phyloP scores from a whole-genome alignment of 2,329 filamentous ascomycete genomes.

The Gremmenia infestans region DNA sequence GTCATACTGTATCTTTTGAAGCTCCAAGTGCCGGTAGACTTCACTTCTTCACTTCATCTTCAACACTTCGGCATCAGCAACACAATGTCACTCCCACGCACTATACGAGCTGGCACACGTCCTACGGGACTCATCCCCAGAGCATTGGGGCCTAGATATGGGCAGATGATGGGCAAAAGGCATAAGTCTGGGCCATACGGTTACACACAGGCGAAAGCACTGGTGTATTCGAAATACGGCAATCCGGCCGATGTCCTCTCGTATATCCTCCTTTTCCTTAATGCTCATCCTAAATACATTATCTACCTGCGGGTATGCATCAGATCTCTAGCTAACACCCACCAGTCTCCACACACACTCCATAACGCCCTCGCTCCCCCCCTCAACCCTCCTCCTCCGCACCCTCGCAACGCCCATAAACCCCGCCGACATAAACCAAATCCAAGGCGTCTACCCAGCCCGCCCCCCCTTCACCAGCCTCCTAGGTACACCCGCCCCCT shows the following conservation, averaged over 20 bases:
- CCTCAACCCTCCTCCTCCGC: slow-evolving; percentile 67
- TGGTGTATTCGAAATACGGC: slow-evolving; percentile 70
- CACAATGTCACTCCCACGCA: slow-evolving; percentile 16
- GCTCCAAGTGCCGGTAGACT: neutral
- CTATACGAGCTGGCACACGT: slow-evolving; percentile 9
- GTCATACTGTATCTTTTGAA: neutral
- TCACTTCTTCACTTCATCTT: neutral
- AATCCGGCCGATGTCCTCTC: slow-evolving; percentile 67
- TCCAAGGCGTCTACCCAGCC: slow-evolving; percentile 92
- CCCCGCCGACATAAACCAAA: slow-evolving; percentile 95
- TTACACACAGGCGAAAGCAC: slow-evolving; percentile 80
- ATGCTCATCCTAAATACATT: neutral
- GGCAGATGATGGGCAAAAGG: slow-evolving; percentile 30
- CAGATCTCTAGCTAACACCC: neutral
- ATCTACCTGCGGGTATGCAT: too few relatives aligned
- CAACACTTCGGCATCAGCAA: neutral
- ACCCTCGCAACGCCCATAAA: slow-evolving; percentile 91
- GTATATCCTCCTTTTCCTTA: slow-evolving; percentile 35
- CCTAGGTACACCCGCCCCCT: slow-evolving; percentile 71
- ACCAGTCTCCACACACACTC: slow-evolving; percentile 65
- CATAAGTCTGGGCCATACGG: slow-evolving; percentile 59
- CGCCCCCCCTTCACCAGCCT: slow-evolving; percentile 72
- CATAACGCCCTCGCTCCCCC: slow-evolving; percentile 68
- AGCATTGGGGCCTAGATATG: slow-evolving; percentile 9
- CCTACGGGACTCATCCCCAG: slow-evolving; percentile 13